Base-by-base conservation (phyloP, 1,139 yeast species). In the Candida smagusa region DNA sequence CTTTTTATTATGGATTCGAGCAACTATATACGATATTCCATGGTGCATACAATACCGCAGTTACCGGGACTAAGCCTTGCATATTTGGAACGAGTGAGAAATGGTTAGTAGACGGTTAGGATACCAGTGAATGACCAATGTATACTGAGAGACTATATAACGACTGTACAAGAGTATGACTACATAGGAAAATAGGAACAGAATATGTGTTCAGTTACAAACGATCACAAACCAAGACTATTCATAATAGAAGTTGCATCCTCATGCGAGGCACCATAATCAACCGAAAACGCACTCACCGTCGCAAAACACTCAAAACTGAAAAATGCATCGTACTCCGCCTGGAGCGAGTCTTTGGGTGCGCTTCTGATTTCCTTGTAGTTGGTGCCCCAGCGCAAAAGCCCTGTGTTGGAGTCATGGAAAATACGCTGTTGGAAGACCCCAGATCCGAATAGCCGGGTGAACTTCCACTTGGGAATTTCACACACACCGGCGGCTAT, bases 361-460 rank as follows among this genome's bases (percentile, higher is more conserved):
- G 40, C 30, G 19, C 41, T 33, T 11, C 61, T 41, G 9, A 56
- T 58, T 26, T 42, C 33, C 7, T 33, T 42, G 34, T 62, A 59
- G 9, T 54, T 41, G 21, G 61, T 50, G 36, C 53, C 57, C 43
- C 49, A 47, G 4, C 35, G 41, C 28, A 63, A 56, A 12, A 43
- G 33, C 4, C 34, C 36, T 3, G 59, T 42, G 23, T 59, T 48
- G 37, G 48, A 51, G 44, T 68, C 56, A 48, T 53, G 65, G 16
- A 37, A 26, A 34, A 64, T 50, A 29, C 43, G 46, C 36, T 61
- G 63, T 12, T 54, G 52, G 36, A 56, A 49, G 12, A 66, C 59
- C 11, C 63, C 64, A n/a, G 57, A 52, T 8, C 74, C 71, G 30
- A 69, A 46, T 31, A 72, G 35, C 39, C 74, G 58, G n/a, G 74